Conservation (phyloP, 2,329 filamentous ascomycete genomes). For the Beauveria sp. region DNA sequence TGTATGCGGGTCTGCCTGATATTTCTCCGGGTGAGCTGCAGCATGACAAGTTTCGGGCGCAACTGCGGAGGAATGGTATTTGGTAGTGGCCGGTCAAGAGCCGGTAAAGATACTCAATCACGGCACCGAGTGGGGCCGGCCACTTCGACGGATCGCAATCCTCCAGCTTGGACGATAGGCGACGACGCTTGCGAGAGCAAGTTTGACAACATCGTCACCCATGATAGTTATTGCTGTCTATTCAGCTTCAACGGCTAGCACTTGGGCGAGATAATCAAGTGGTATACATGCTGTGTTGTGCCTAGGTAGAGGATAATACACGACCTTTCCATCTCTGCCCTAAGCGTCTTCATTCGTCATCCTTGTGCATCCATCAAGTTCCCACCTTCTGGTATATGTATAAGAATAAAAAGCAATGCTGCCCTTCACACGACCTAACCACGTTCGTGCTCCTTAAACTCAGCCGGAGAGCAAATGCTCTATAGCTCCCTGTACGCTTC, state of each 20-base stretch:
- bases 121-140: neutral
- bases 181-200: too few species aligned
- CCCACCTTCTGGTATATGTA: slow-evolving; percentile 8
- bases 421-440: neutral
- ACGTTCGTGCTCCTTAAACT: neutral
- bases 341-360: neutral
- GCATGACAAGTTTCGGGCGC: neutral
- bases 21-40: slow-evolving; percentile 10
- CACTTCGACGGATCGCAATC: neutral
- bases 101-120: neutral
- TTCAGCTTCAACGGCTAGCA: neutral
- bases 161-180: neutral
- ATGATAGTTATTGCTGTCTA: neutral
- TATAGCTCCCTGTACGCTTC: slow-evolving; percentile 87
- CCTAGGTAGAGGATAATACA: slow-evolving; percentile 10
- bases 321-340: neutral
- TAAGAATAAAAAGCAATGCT: slow-evolving; percentile 1
- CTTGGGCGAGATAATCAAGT: neutral
- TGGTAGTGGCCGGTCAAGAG: too few species aligned
- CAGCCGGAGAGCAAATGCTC: slow-evolving; percentile 54
- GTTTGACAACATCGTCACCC: neutral
- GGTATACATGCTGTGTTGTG: slow-evolving; percentile 10
- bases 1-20: slow-evolving; percentile 13
- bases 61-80: neutral
- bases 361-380: neutral